phyloP scores from a whole-genome alignment of 257 asterid species.

The Marsdenia floribunda region DNA sequence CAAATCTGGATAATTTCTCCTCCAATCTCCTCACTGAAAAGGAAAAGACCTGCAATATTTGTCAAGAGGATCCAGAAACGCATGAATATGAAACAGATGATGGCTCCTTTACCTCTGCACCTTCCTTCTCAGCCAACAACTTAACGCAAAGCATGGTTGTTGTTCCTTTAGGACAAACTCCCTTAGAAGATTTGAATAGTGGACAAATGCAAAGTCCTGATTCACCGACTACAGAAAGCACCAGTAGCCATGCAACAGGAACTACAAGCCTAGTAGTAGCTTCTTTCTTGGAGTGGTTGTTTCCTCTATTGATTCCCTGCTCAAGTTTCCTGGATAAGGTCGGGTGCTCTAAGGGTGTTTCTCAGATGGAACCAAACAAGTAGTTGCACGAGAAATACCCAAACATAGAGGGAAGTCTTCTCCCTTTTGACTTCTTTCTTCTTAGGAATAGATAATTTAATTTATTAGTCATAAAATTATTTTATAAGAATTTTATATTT shows the following conservation, averaged over 20 bases:
- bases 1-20: too few species aligned
- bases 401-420: too few species aligned
- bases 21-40: too few species aligned
- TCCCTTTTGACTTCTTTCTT: too few species aligned
- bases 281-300: constrained; percentile 81
- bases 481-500: too few species aligned
- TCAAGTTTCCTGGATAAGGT: constrained; percentile 26
- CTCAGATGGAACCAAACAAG: constrained; percentile 19
- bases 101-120: constrained; percentile 44
- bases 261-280: constrained; percentile 51
- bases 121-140: constrained; percentile 50
- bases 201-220: constrained; percentile 31
- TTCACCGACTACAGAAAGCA: constrained; percentile 46
- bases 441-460: too few species aligned
- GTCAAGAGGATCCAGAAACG: constrained; percentile 37
- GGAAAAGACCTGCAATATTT: too few species aligned
- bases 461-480: too few species aligned
- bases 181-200: constrained; percentile 12
- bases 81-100: constrained; percentile 39
- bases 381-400: too few species aligned
- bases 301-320: constrained; percentile 51
- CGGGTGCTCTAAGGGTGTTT: constrained; percentile 18
- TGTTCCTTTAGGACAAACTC: constrained; percentile 34
- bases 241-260: constrained; percentile 55
- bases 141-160: constrained; percentile 33